Evolutionary conservation across 495 filamentous ascomycete species (phyloP).

Genomic region (Penicillium paradoxum): DNA sequence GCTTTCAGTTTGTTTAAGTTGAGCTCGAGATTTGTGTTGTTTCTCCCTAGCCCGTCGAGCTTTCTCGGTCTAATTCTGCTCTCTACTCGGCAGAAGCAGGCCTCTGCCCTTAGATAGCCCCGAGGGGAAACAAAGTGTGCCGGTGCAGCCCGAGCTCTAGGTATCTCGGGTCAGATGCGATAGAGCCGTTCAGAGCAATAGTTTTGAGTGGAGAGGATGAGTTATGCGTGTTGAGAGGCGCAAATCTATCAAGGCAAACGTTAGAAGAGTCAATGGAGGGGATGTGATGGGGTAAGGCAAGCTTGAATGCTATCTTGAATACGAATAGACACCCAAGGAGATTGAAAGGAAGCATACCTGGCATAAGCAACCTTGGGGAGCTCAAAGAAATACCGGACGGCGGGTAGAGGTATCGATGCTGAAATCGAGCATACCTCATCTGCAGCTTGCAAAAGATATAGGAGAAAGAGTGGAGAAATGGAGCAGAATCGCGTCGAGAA

Average conservation of each 20-base stretch:
- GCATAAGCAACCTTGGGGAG: neutral
- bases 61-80: neutral
- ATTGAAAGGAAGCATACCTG: neutral
- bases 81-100: neutral
- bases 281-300: neutral
- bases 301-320: neutral
- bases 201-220: too few relatives aligned
- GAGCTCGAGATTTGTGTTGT: neutral
- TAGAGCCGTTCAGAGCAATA: neutral
- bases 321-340: too few relatives aligned
- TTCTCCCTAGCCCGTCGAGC: neutral
- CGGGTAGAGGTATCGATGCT: neutral
- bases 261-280: neutral
- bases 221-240: neutral
- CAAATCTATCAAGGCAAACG: neutral
- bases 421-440: neutral
- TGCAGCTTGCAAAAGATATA: neutral
- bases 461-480: constrained; percentile 1
- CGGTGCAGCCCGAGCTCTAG: neutral
- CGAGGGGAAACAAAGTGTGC: neutral
- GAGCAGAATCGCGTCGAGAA: constrained; percentile 4
- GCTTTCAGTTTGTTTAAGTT: neutral
- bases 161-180: too few relatives aligned
- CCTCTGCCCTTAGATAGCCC: neutral
- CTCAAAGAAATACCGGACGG: neutral